Evolutionary conservation across 1,284 basidiomycete genomes (phyloP).

Genomic region (Lentinula novae-zelandiae): DNA sequence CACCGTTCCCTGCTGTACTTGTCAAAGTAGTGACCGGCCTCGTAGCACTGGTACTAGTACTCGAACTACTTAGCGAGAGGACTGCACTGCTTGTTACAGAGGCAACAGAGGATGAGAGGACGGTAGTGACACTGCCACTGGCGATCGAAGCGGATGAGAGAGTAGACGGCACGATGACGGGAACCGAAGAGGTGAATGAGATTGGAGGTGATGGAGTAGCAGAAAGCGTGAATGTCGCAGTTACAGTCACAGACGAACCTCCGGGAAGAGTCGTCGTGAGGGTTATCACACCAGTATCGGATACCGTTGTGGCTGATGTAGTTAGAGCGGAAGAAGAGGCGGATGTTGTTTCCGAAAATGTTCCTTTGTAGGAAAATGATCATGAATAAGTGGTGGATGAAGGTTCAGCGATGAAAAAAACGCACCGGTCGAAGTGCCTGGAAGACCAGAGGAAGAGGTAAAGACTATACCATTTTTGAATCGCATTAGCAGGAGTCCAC

Average conservation of each 20-base stretch:
- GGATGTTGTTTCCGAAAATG: not conserved
- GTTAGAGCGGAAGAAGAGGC: not conserved
- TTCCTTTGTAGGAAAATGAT: not conserved
- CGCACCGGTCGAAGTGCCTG: not conserved
- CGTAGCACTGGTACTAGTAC: not conserved
- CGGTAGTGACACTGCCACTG: not conserved
- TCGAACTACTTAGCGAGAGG: not conserved
- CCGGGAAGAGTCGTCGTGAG: conserved; percentile 1
- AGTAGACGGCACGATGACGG: not conserved
- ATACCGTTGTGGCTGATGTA: not conserved
- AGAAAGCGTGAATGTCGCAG: not conserved
- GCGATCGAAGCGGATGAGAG: not conserved
- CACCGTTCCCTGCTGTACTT: not conserved
- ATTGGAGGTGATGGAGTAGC: not conserved
- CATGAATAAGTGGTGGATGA: not conserved
- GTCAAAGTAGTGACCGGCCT: not conserved
- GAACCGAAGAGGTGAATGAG: not conserved
- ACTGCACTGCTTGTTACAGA: not conserved
- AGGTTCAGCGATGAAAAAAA: not conserved
- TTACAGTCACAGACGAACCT: not conserved
- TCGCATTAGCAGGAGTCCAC: not conserved
- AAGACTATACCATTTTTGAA: not conserved
- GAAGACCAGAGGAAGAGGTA: not conserved
- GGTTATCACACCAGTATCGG: not conserved
- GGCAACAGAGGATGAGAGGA: not conserved